phyloP scores from a whole-genome alignment of 768 basidiomycete species.

The Auricularia sp. region DNA sequence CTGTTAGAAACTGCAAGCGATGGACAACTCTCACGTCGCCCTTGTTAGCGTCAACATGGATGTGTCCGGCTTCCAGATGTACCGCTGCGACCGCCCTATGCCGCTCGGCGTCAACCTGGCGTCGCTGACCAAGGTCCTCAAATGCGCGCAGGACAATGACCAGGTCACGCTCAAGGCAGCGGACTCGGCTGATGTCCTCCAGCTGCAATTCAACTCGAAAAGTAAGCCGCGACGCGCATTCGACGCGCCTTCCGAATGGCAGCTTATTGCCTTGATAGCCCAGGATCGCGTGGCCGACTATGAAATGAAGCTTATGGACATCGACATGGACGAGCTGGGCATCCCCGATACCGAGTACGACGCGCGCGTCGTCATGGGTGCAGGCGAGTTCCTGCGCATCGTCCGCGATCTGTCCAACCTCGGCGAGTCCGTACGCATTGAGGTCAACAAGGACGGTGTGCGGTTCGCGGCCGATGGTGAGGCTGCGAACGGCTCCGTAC shows the following conservation, averaged over 20 bases:
- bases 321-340: constrained; percentile 86
- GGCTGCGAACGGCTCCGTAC: constrained; percentile 79
- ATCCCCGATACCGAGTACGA: constrained; percentile 98
- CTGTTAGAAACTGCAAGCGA: constrained; percentile 75
- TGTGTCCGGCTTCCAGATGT: constrained; percentile 70
- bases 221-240: constrained; percentile 32
- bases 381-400: constrained; percentile 82
- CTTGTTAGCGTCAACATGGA: constrained; percentile 83
- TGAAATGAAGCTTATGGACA: constrained; percentile 99
- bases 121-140: constrained; percentile 88
- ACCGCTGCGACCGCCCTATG: constrained; percentile 92
- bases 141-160: constrained; percentile 96
- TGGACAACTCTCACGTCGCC: constrained; percentile 99
- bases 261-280: constrained; percentile 33
- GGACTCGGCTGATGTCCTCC: constrained; percentile 83
- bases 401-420: constrained; percentile 83
- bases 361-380: constrained; percentile 78
- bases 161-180: constrained; percentile 80
- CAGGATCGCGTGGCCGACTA: constrained; percentile 93
- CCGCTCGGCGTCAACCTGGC: constrained; percentile 79
- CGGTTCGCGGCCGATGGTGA: constrained; percentile 90
- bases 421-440: constrained; percentile 91
- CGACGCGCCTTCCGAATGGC: background rate
- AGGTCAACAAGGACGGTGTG: constrained; percentile 92
- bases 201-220: constrained; percentile 81